Base-by-base conservation (phyloP, 1,139 yeast genomes). In the Fermentozyma sake region DNA sequence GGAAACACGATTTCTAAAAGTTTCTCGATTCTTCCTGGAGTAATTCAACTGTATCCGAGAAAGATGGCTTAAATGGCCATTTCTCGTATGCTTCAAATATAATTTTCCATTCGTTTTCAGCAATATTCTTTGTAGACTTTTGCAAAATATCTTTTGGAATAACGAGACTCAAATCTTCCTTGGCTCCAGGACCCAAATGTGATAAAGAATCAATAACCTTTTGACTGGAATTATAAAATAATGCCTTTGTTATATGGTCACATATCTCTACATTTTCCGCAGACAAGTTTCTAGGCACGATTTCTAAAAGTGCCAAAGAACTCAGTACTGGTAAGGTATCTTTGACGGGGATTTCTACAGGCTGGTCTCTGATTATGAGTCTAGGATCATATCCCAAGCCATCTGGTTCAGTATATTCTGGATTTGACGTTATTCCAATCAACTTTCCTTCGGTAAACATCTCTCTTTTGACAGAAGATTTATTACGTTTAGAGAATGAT, bases 51-150 rank as follows among this genome's bases (percentile, higher is more conserved):
- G 47, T 48, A 19, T 52, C 58, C 7, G 42, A 39, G 12, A 35
- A 38, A 1, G 56, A 24, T 1, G 96, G 96, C 52, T 79, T 86
- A 61, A 87, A 89, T 0, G 97, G 93, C 97, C 97, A 89, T 13
- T 58, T 49, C 24, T 66, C 69, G 48, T 80, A 84, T 3, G 58
- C 65, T 4, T 68, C 52, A 4, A 77, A 64, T 6, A 89, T 48
- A 5, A 50, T 42, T 6, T 61, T 35, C 35, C 80, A 62, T 12
- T 86, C 93, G 1, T 70, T 72, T 5, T 61, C 47, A 0, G 75
- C 59, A 32, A 87, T 55, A 3, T 71, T 70, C 12, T 59, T 53
- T 0, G 83, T 73, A 3, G 51, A 46, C 35, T 66, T 72, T 7
- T 68, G 48, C 31, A 75, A 43, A 3, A 79, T 32, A 0, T 50